Conservation (phyloP, 495 filamentous ascomycete genomes). For the Xylaria castorea region DNA sequence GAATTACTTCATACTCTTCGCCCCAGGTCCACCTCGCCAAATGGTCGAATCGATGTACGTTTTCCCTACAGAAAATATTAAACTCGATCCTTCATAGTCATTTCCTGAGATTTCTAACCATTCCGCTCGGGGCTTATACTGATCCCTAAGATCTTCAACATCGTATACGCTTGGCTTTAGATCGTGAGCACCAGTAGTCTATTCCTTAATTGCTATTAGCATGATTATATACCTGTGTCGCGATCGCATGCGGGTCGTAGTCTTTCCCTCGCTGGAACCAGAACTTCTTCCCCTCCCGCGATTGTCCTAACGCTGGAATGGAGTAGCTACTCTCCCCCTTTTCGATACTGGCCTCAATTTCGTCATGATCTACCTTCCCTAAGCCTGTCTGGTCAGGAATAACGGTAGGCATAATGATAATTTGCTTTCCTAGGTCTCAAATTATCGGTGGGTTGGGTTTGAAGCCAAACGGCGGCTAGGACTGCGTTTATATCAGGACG, state of each 20-base stretch:
- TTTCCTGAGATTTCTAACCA: slow-evolving; percentile 40
- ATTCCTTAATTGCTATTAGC: not conserved
- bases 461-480: not conserved
- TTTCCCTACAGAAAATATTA: slow-evolving; percentile 46
- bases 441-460: not conserved
- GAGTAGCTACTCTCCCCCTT: slow-evolving; percentile 29
- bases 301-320: slow-evolving; percentile 47
- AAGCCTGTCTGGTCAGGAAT: slow-evolving; percentile 21
- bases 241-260: slow-evolving; percentile 61
- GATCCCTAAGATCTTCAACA: slow-evolving; percentile 44
- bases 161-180: slow-evolving; percentile 54
- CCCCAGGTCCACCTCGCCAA: slow-evolving; percentile 51
- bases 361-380: slow-evolving; percentile 27
- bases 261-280: slow-evolving; percentile 51
- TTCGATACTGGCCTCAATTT: slow-evolving; percentile 26
- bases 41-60: slow-evolving; percentile 52
- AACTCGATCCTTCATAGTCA: not conserved
- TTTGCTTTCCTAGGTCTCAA: not conserved
- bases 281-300: slow-evolving; percentile 46
- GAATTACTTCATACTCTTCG: slow-evolving; percentile 47
- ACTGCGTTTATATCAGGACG: not conserved
- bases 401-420: slow-evolving; percentile 33
- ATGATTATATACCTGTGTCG: slow-evolving; percentile 53
- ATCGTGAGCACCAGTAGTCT: not conserved
- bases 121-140: slow-evolving; percentile 46